phyloP scores from a whole-genome alignment of 2,329 filamentous ascomycete genomes.

The Leptographium radiaticola region DNA sequence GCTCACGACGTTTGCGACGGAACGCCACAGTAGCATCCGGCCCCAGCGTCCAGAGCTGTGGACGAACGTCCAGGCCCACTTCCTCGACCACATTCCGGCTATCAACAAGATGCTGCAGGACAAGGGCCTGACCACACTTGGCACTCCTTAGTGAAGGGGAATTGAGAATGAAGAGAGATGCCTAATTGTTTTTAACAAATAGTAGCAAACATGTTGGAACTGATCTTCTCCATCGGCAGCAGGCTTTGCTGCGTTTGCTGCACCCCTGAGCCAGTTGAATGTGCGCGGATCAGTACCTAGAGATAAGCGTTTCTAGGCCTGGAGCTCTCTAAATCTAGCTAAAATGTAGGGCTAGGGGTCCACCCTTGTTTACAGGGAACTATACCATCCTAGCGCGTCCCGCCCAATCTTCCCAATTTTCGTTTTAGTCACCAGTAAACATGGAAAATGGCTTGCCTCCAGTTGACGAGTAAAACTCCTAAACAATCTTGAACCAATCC shows the following conservation, averaged over 20 bases:
- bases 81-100: conserved; percentile 3
- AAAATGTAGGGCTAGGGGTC: no score
- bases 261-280: no score
- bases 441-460: no score
- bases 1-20: conserved; percentile 1
- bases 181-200: not conserved
- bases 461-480: no score
- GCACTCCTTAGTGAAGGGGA: not conserved
- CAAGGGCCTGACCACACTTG: not conserved
- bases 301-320: no score
- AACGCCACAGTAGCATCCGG: conserved; percentile 2
- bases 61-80: conserved; percentile 4
- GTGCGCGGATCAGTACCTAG: no score
- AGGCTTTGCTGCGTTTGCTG: not conserved
- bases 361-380: no score
- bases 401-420: no score
- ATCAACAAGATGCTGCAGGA: conserved; percentile 2
- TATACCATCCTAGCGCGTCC: no score
- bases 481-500: no score
- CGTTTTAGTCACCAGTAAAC: no score
- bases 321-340: no score
- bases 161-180: not conserved
- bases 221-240: not conserved
- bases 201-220: not conserved
- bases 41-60: not conserved